Conservation (phyloP, 257 asterid species). For the Fraxinus quadrangulata region DNA sequence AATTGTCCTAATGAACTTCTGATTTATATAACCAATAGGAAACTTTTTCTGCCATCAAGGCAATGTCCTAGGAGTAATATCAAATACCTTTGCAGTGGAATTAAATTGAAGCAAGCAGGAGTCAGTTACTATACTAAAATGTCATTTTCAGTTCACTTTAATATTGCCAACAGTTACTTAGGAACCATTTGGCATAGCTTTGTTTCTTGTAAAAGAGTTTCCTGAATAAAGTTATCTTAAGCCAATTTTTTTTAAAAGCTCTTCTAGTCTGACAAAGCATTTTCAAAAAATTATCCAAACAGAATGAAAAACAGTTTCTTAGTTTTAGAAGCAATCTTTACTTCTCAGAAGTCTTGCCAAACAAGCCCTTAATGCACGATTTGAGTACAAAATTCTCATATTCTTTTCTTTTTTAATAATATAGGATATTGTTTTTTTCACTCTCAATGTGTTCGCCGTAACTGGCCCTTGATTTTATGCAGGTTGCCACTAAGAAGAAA, state of each 20-base stretch:
- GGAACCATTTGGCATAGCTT: too few relatives aligned
- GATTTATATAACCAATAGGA: not conserved
- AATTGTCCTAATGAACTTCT: not conserved
- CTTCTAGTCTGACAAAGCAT: too few relatives aligned
- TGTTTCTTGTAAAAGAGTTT: too few relatives aligned
- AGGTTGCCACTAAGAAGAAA: constrained; percentile 83
- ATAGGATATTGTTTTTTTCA: not conserved
- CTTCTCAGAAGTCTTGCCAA: not conserved
- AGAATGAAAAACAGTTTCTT: too few relatives aligned
- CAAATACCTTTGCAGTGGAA: not conserved
- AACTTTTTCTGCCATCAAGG: not conserved
- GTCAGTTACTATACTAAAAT: not conserved
- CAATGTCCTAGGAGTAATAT: not conserved
- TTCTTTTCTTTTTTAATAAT: not conserved
- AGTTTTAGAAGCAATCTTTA: too few relatives aligned
- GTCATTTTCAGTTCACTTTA: not conserved
- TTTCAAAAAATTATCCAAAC: too few relatives aligned
- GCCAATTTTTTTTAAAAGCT: too few relatives aligned
- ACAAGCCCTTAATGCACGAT: not conserved
- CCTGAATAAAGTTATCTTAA: too few relatives aligned
- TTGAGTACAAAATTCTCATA: not conserved
- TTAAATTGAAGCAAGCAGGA: not conserved
- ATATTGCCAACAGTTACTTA: too few relatives aligned
- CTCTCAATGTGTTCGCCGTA: constrained; percentile 17
- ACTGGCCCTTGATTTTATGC: constrained; percentile 28